Evolutionary conservation across 2,329 filamentous ascomycete genomes (phyloP), one percentile per base, ranked within the genome.

Genomic region (Aspergillus niger): DNA sequence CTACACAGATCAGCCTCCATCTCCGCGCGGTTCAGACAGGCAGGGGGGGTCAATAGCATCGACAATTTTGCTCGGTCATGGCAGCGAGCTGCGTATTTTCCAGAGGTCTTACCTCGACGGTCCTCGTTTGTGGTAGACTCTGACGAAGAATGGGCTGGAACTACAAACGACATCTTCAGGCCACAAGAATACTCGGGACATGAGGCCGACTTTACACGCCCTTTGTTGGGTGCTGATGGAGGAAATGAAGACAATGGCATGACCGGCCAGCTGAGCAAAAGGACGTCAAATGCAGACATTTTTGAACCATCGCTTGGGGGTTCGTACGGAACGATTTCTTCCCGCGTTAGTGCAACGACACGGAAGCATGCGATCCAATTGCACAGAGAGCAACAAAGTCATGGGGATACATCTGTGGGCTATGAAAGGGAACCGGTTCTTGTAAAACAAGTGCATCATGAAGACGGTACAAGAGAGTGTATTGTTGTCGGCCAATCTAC

Each of bases 401-500:
- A 76, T 5, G 78, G 75, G 11, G 76, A 75, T n/a, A 79, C 78
- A 47, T 68, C 79, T 20, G 76, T 80, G 0, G 85, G 86, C 63
- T 83, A 83, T 28, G 88, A 89, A 68, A 81, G 85, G 32, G 87
- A 91, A 66, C 91, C 91, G 2, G 83, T 97, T 58, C 79, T 97
- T n/a, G 89, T 97, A 56, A 94, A 92, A 78, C 90, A 93, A 75
- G 85, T 97, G 11, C 91, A 96, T 73, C 91, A 95, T 65, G 82
- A 85, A 69, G 92, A 95, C 66, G 92, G 95, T 44, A 92, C 89
- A 71, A 85, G 94, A 51, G 86, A 97, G 58, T 85, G 94, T 67
- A 85, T 94, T 2, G 88, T 97, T 2, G 90, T 96, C 63, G 94
- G 94, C 41, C 92, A 96, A 79, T 96, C 92, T n/a, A 99, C 94